These are phyloP conservation scores for Aspergillus bridgeri DNA, from an alignment of 495 filamentous ascomycete genomes.

Conservation along the genomic window DNA sequence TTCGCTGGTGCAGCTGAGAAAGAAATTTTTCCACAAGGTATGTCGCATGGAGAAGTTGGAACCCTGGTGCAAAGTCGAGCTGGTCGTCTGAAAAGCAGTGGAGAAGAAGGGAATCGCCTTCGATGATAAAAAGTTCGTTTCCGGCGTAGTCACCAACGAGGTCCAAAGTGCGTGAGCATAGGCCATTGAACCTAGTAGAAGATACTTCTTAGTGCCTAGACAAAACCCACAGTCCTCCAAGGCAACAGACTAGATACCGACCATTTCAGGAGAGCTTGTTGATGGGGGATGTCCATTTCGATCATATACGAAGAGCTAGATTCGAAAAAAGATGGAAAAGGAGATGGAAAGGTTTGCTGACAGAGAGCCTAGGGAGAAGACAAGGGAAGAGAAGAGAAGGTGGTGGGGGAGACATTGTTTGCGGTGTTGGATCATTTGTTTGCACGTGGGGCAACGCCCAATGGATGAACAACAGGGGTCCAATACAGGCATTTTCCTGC, in stretches of 20 bases:
- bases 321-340: too few species aligned
- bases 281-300: background rate
- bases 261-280: background rate
- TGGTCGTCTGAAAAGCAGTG: conserved; percentile 54
- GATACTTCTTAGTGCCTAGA: background rate
- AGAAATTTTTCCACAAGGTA: conserved; percentile 66
- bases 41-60: conserved; percentile 68
- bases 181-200: conserved; percentile 16
- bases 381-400: too few species aligned
- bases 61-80: conserved; percentile 63
- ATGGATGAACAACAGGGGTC: too few species aligned
- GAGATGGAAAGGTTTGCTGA: too few species aligned
- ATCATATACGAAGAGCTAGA: too few species aligned
- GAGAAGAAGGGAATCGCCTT: conserved; percentile 68
- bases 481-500: too few species aligned
- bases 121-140: conserved; percentile 65
- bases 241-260: background rate
- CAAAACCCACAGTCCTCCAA: background rate
- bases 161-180: conserved; percentile 24
- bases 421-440: too few species aligned
- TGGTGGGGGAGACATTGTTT: too few species aligned
- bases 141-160: conserved; percentile 67
- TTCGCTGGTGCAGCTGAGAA: conserved; percentile 51
- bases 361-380: too few species aligned
- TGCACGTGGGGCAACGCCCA: too few species aligned